Percentiles rank a stretch among this genome's conserved stretches.
Conservation (phyloP, 1,139 yeast genomes). For the Kodamaea arcana region DNA sequence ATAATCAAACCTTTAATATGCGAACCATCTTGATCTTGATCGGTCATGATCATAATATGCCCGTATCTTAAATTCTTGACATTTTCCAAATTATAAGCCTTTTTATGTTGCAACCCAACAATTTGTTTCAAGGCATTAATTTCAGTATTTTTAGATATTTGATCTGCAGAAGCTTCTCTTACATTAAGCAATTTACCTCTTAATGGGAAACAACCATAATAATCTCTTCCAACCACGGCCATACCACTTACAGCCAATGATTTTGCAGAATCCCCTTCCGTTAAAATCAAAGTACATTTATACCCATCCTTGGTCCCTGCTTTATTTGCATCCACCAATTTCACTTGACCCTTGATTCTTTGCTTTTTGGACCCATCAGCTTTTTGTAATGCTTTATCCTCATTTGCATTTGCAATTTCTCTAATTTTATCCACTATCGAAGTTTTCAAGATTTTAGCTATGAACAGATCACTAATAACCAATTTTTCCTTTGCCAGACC, state of each 20-base stretch:
- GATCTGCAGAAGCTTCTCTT: conserved; percentile 94
- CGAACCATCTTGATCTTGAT: conserved; percentile 99
- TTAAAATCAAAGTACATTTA: conserved; percentile 86
- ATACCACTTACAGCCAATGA: conserved; percentile 92
- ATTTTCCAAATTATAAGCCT: conserved; percentile 60
- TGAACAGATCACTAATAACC: conserved; percentile 68
- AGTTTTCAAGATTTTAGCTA: conserved; percentile 66
- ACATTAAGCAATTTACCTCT: conserved; percentile 94
- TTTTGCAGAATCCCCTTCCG: conserved; percentile 98
- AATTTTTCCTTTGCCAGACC: conserved; percentile 59
- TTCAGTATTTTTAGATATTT: conserved; percentile 86
- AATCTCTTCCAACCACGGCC: conserved; percentile 92
- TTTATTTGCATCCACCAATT: conserved; percentile 91
- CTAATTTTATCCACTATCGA: conserved; percentile 79
- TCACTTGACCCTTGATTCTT: conserved; percentile 85
- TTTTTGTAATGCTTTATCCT: conserved; percentile 80
- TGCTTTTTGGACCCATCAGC: conserved; percentile 86
- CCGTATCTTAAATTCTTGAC: conserved; percentile 84
- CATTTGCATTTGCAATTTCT: conserved; percentile 82
- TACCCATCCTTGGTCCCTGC: conserved; percentile 95
- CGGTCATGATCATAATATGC: conserved; percentile 98
- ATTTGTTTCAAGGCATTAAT: conserved; percentile 94
- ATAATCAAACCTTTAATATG: conserved; percentile 96
- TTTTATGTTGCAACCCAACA: conserved; percentile 92
- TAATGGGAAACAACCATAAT: conserved; percentile 92